These are phyloP conservation scores for Globisporangium sylvaticum DNA, from an alignment of 352 stramenopile species.

Conservation along the genomic window DNA sequence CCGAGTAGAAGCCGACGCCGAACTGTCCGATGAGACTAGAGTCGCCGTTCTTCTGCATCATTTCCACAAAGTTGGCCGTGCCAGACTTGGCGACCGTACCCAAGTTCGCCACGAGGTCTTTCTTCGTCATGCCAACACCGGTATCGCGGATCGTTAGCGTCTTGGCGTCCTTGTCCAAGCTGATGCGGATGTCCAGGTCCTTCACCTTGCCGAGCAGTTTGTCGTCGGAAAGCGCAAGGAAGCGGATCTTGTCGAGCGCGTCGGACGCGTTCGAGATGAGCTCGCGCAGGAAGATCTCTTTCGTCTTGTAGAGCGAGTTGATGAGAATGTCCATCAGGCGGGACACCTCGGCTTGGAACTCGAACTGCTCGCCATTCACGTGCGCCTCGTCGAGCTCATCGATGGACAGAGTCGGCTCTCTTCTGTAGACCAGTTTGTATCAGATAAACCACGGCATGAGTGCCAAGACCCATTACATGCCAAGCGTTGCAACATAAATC, in stretches of 20 bases:
- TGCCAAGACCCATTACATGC: slow-evolving; percentile 6
- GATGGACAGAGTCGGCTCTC: slow-evolving; percentile 30
- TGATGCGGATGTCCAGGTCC: slow-evolving; percentile 96
- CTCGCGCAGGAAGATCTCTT: slow-evolving; percentile 96
- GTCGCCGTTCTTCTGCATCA: slow-evolving; percentile 89
- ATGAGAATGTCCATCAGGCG: slow-evolving; percentile 92
- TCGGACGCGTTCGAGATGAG: slow-evolving; percentile 99
- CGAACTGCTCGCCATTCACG: slow-evolving; percentile 77
- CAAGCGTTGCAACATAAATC: not conserved
- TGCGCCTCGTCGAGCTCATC: slow-evolving; percentile 43
- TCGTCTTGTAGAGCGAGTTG: slow-evolving; percentile 83
- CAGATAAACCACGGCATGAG: slow-evolving; percentile 20
- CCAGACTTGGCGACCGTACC: slow-evolving; percentile 98
- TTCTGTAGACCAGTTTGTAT: slow-evolving; percentile 21
- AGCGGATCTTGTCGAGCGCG: slow-evolving; percentile 99
- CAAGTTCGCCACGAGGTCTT: slow-evolving; percentile 96
- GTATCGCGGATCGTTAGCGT: slow-evolving; percentile 98
- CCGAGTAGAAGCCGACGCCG: slow-evolving; percentile 99
- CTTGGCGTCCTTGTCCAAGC: slow-evolving; percentile 92
- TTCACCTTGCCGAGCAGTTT: slow-evolving; percentile 91
- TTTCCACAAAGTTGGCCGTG: slow-evolving; percentile 98
- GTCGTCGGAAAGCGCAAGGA: slow-evolving; percentile 87
- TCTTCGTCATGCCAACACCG: slow-evolving; percentile 98
- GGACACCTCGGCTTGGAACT: slow-evolving; percentile 96
- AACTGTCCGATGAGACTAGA: slow-evolving; percentile 99